These are phyloP conservation scores for Amanita phalloides DNA, from an alignment of 768 basidiomycete species.

Conservation along the genomic window DNA sequence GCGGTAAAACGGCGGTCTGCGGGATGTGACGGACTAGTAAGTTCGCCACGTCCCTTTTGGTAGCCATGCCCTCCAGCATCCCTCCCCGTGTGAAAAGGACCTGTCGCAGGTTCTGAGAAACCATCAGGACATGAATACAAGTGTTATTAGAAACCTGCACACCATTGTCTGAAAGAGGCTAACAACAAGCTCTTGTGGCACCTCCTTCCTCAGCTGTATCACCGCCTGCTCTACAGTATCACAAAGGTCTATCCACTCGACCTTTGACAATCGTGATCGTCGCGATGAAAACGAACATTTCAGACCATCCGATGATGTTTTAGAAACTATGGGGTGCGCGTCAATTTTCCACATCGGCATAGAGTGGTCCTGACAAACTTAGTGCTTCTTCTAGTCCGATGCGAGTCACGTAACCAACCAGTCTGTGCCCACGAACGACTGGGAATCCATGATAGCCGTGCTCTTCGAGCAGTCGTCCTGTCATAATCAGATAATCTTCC, in stretches of 20 bases:
- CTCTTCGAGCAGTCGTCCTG: slow-evolving; percentile 29
- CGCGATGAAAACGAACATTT: slow-evolving; percentile 31
- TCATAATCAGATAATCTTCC: neutral
- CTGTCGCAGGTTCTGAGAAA: slow-evolving; percentile 49
- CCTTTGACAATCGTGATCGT: neutral
- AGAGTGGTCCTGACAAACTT: slow-evolving; percentile 17
- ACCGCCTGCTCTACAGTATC: slow-evolving; percentile 34
- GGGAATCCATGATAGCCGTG: slow-evolving; percentile 56
- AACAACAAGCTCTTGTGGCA: slow-evolving; percentile 61
- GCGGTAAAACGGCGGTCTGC: slow-evolving; percentile 33
- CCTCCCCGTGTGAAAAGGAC: slow-evolving; percentile 56
- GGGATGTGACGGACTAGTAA: slow-evolving; percentile 48
- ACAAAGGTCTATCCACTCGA: slow-evolving; percentile 1
- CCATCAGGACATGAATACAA: neutral
- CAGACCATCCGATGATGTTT: neutral
- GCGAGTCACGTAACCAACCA: slow-evolving; percentile 53
- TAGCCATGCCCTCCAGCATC: slow-evolving; percentile 51
- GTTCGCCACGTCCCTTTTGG: slow-evolving; percentile 55
- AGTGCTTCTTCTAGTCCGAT: slow-evolving; percentile 34
- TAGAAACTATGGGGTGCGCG: neutral
- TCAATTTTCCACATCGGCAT: neutral
- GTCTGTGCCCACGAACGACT: slow-evolving; percentile 36
- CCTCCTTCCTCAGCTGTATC: slow-evolving; percentile 55
- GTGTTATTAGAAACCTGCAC: neutral
- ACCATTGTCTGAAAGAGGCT: slow-evolving; percentile 70